Conservation (phyloP, 352 stramenopile species). For the Pythium vanterpoolii region DNA sequence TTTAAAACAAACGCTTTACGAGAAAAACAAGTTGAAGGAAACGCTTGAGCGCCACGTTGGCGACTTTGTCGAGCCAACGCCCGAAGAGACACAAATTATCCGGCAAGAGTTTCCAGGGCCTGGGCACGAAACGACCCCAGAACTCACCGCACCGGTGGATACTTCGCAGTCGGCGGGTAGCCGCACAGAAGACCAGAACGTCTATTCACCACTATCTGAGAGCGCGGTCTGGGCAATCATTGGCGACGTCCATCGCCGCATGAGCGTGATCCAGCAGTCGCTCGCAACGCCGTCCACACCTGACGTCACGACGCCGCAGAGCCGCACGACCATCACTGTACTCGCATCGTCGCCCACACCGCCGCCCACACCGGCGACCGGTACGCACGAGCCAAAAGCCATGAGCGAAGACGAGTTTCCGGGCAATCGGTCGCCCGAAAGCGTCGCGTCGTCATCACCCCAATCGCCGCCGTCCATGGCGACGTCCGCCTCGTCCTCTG, state of each 20-base stretch:
- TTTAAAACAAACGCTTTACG: conserved; percentile 29
- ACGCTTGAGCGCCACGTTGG: conserved; percentile 29
- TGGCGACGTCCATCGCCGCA: conserved; percentile 11
- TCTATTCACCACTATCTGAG: conserved; percentile 13
- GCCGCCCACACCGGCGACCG: too few relatives aligned
- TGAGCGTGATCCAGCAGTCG: conserved; percentile 18
- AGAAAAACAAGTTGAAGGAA: conserved; percentile 34
- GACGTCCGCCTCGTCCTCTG: not conserved
- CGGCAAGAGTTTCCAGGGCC: not conserved
- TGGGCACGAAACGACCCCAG: not conserved
- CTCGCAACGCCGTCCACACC: not conserved
- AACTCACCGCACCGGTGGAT: not conserved
- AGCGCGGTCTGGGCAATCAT: conserved; percentile 26
- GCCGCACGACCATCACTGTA: conserved; percentile 7
- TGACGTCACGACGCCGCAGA: not conserved
- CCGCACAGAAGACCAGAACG: not conserved
- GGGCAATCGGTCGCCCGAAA: conserved; percentile 1
- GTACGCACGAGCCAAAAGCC: too few relatives aligned
- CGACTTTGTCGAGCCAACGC: conserved; percentile 22
- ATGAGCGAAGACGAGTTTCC: conserved; percentile 12
- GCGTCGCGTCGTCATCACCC: conserved; percentile 2
- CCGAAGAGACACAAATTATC: conserved; percentile 13
- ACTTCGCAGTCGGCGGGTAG: not conserved
- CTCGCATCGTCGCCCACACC: not conserved
- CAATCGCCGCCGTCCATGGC: not conserved